Percentiles rank a stretch among this genome's conserved stretches.
Conservation (phyloP, 768 basidiomycete genomes). For the Boletus rex-veris region DNA sequence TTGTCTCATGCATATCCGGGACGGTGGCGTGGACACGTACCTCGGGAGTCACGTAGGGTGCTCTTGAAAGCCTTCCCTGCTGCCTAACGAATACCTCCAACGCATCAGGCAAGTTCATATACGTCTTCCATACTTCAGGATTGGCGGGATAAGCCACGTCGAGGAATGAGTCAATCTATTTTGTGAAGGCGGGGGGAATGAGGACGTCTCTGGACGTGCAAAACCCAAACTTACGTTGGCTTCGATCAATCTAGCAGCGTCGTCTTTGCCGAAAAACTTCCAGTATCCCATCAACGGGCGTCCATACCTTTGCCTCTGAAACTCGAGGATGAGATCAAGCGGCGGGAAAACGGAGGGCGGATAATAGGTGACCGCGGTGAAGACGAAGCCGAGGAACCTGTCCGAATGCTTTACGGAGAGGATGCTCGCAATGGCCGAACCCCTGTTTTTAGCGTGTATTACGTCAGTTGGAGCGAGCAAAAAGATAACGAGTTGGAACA, state of each 20-base stretch:
- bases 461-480: background rate
- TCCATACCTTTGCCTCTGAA: constrained; percentile 28
- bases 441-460: constrained; percentile 28
- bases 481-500: background rate
- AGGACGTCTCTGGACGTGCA: no score
- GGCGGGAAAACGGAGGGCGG: constrained; percentile 28
- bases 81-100: constrained; percentile 31
- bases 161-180: constrained; percentile 40
- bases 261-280: constrained; percentile 33
- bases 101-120: constrained; percentile 35
- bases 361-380: constrained; percentile 34
- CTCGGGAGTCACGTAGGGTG: constrained; percentile 33
- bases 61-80: constrained; percentile 16
- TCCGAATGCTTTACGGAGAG: constrained; percentile 38
- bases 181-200: background rate
- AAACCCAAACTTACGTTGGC: constrained; percentile 28
- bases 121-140: constrained; percentile 33
- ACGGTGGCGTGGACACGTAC: constrained; percentile 16
- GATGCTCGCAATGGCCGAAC: constrained; percentile 31
- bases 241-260: constrained; percentile 32
- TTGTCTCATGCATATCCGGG: background rate
- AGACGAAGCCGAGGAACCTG: constrained; percentile 40
- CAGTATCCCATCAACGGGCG: constrained; percentile 43
- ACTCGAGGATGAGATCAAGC: constrained; percentile 24
- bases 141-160: constrained; percentile 34